phyloP scores from a whole-genome alignment of 768 basidiomycete genomes.

The Pleurotus citrinopileatus region DNA sequence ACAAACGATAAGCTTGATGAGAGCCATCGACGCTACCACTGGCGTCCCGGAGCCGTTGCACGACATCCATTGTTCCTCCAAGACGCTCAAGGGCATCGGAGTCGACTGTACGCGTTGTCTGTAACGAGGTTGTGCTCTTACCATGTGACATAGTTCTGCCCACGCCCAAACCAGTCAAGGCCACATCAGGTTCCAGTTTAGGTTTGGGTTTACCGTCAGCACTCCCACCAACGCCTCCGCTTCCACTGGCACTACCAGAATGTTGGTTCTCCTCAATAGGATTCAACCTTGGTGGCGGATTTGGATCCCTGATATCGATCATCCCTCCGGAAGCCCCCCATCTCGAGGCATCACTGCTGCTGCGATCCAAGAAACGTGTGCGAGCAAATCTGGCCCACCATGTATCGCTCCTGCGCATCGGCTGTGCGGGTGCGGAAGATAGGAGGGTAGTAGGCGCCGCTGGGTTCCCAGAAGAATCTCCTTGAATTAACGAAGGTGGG shows the following conservation, averaged over 20 bases:
- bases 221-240: slow-evolving; percentile 13
- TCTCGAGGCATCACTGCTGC: slow-evolving; percentile 37
- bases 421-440: slow-evolving; percentile 38
- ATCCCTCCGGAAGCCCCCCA: slow-evolving; percentile 16
- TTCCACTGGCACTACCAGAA: slow-evolving; percentile 17
- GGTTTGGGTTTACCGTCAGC: slow-evolving; percentile 13
- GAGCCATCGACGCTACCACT: slow-evolving; percentile 13
- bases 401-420: slow-evolving; percentile 63
- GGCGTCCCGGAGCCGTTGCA: slow-evolving; percentile 44
- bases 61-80: slow-evolving; percentile 66
- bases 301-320: slow-evolving; percentile 75
- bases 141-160: slow-evolving; percentile 34
- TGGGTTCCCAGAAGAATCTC: not conserved
- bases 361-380: slow-evolving; percentile 61
- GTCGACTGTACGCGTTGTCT: slow-evolving; percentile 60
- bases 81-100: slow-evolving; percentile 67
- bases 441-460: slow-evolving; percentile 31
- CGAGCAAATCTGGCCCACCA: slow-evolving; percentile 81
- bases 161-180: slow-evolving; percentile 16
- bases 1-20: slow-evolving; percentile 6
- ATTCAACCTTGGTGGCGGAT: slow-evolving; percentile 65
- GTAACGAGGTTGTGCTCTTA: slow-evolving; percentile 53
- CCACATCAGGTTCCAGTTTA: not conserved
- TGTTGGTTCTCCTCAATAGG: slow-evolving; percentile 54
- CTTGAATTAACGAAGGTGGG: not conserved